Evolutionary conservation across 2,329 filamentous ascomycete species (phyloP), one percentile per base, ranked within the genome.

Genomic region (Daldinia sp.): DNA sequence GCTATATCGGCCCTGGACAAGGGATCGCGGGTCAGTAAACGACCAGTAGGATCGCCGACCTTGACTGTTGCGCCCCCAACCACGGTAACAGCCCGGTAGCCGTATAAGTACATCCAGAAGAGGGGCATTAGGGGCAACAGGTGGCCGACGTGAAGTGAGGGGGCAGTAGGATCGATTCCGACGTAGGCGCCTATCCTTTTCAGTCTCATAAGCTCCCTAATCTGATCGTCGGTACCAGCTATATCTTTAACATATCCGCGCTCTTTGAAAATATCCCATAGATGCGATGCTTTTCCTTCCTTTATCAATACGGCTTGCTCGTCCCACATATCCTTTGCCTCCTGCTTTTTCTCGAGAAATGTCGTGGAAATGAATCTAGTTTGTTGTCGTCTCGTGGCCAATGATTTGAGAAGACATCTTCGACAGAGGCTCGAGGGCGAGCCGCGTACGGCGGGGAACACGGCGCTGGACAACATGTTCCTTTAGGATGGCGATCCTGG

Each of bases 61-160:
- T 89, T 88, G 37, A 88, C 90, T 3, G 92, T 96, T 11, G 90
- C 88, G 69, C 90, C 89, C 47, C 91, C 91, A 59, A 93, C 75
- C 58, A 95, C 80, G 35, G 86, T 88, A 50, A 91, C 80, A 23
- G 89, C 83, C 29, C 85, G 81, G 74, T 90, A 89, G 21, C 92
- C 92, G 73, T 93, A 82, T 67, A 93, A 81, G 78, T 92, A 93
- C 81, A 94, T 85, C 90, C 91, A 94, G 78, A 93, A 93, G 21
- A 94, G 80, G 13, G 90, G 86, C 92, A 95, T 95, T 56, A 94
- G 81, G 19, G 92, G 90, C 11, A 95, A 81, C 4, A 96, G 81
- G 73, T 96, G 91, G 60, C 92, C 92, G 47, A 95, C 81, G 71
- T 96, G 92, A 61, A 95, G 80, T 1, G 92, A 95, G 58, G 86